Base-by-base conservation (phyloP, 257 asterid genomes). In the Solanum okadae region DNA sequence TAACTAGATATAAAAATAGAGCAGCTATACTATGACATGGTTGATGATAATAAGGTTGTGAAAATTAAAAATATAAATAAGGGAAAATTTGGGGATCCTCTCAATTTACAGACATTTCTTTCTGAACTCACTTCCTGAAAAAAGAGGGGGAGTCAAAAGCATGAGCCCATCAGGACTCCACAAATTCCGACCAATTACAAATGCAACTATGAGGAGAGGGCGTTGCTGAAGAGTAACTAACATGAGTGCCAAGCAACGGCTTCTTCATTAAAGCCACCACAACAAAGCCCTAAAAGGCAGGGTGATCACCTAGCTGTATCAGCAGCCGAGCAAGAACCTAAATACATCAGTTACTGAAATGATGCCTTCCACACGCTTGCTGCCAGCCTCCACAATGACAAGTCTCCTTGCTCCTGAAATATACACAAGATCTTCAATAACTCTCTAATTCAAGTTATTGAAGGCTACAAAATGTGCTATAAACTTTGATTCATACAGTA, bases 281-380 rank as follows among this genome's bases (percentile, higher is more conserved):
- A 83, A 88, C 52, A 71, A 70, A 34, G 73, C 81, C 87, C 89
- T 82, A 91, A 33, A 85, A 77, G 75, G 78, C 22, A 25, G 75
- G 88, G 88, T 29, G 65, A 70, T n/a, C 61, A 85, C 87, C 84
- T 46, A 13, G 75, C 61, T 87, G 72, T 56, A 88, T 90, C 90
- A 89, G 87, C 93, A 92, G 84, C 94, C 92, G 68, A 95, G 90
- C 90, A 95, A 90, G 93, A 94, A 95, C 78, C 87, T 91, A 92
- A 95, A 91, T 91, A 95, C 94, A 33, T 95, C 96, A 37, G 94
- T 94, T 87, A 93, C 87, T 12, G 96, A 93, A 86, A 95, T 90
- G 56, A 95, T 93, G 49, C 98, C 98, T 90, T 95, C 98, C 46
- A 95, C 95, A 2, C 95, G 96, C 91, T 92, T 95, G 88, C 95